Conservation (phyloP, 257 asterid genomes). For the Solanum ossicruentum region DNA sequence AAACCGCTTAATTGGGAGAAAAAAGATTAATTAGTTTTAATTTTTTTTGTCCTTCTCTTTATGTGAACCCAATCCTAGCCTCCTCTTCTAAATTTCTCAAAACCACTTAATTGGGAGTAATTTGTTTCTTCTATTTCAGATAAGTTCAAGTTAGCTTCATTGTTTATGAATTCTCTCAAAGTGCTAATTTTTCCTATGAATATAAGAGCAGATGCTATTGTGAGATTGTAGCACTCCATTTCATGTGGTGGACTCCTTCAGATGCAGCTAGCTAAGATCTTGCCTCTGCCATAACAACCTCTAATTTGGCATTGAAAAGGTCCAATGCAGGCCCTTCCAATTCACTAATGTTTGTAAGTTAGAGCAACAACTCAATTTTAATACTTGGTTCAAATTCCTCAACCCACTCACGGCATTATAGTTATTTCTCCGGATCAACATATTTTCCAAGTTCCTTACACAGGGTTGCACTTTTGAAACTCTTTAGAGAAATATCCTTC, state of each 20-base stretch:
- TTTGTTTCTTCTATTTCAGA: too few relatives aligned
- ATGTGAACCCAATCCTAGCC: too few relatives aligned
- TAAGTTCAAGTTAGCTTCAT: too few relatives aligned
- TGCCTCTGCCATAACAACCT: constrained; percentile 98
- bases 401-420: constrained; percentile 85
- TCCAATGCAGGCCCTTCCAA: constrained; percentile 47
- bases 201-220: too few relatives aligned
- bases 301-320: constrained; percentile 66
- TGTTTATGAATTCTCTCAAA: too few relatives aligned
- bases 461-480: constrained; percentile 94
- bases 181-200: too few relatives aligned
- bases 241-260: background rate
- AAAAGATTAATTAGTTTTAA: too few relatives aligned
- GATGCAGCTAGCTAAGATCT: constrained; percentile 98
- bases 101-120: too few relatives aligned
- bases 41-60: too few relatives aligned
- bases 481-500: constrained; percentile 82
- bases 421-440: constrained; percentile 85
- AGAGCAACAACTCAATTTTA: constrained; percentile 49
- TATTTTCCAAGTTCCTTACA: constrained; percentile 96
- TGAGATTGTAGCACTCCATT: too few relatives aligned
- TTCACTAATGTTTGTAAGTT: constrained; percentile 76
- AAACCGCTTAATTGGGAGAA: too few relatives aligned
- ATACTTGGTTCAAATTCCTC: constrained; percentile 85
- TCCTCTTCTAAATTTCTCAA: too few relatives aligned